Conservation (phyloP, 768 basidiomycete species). For the Russula virescens region DNA sequence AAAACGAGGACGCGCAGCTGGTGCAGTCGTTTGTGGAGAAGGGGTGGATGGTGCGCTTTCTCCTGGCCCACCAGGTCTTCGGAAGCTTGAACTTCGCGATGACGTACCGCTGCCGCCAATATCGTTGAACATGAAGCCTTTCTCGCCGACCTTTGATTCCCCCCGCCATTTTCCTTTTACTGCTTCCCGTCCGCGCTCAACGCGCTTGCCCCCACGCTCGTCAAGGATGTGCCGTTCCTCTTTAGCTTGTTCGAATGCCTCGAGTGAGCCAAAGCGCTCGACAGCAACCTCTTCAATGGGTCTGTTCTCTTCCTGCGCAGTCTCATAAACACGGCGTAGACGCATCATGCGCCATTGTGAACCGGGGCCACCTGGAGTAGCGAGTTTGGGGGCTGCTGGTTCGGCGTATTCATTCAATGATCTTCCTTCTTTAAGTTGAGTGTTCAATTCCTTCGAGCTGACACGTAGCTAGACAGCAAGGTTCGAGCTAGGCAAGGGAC, state of each 20-base stretch:
- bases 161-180: conserved; percentile 35
- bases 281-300: conserved; percentile 72
- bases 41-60: conserved; percentile 58
- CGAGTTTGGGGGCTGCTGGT: conserved; percentile 41
- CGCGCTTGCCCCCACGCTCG: conserved; percentile 60
- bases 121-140: conserved; percentile 66
- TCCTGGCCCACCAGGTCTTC: conserved; percentile 64
- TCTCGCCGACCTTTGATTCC: conserved; percentile 37
- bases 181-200: conserved; percentile 33
- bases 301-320: conserved; percentile 76
- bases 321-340: conserved; percentile 81
- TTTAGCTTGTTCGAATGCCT: conserved; percentile 83
- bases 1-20: conserved; percentile 44
- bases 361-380: conserved; percentile 83
- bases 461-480: conserved; percentile 45
- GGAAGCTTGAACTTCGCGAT: conserved; percentile 82
- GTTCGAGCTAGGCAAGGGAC: neutral
- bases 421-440: conserved; percentile 44
- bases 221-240: conserved; percentile 84
- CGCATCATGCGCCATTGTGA: conserved; percentile 99
- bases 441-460: conserved; percentile 59
- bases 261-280: conserved; percentile 81
- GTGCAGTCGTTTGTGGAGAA: conserved; percentile 31
- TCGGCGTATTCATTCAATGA: conserved; percentile 37
- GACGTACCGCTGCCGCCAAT: conserved; percentile 55